Evolutionary conservation across 306 rosid species (phyloP), one percentile per base, ranked within the genome.

Genomic region (Ormosia semicastrata): DNA sequence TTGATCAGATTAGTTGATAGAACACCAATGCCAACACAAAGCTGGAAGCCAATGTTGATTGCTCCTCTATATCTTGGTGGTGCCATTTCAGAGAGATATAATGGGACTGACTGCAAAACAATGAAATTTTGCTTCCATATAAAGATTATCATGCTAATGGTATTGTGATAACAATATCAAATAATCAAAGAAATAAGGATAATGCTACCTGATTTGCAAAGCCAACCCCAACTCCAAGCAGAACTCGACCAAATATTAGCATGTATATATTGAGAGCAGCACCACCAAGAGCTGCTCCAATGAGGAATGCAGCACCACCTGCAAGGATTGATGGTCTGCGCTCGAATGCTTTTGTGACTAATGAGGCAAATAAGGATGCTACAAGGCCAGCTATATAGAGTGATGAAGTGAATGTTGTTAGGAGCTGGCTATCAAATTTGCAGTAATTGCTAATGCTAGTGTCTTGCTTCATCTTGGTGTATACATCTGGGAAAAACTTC

Each of bases 141-240:
- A 54, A 30, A 18, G 24, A 24, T 24, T 54, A 41, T 41, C 57
- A 49, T 36, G 44, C n/a, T 30, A 15, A 14, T 7, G 62, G 14
- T 71, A n/a, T 33, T 34, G 29, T 53, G 34, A 17, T 37, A 73
- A 11, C 78, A 36, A 53, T 15, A 24, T 17, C 17, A 18, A 52
- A 34, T 34, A 33, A 15, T 30, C 13, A 58, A 14, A 10, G 7
- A 34, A 7, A 59, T 1, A 10, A 59, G 56, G 14, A 52, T 36
- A 34, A 49, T 2, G 44, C 36, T 72, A 89, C 92, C 89, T 89
- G 90, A 77, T 89, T 89, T 24, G 92, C 87, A 67, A 90, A 90
- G 32, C 89, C 91, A 71, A 91, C 86, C 2, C 94, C 94, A 77
- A 91, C 85, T 50, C 94, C 94, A 66, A 91, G 92, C 75, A 89